Evolutionary conservation across 1,139 yeast genomes (phyloP).

Genomic region (Zygoascus meyerae): DNA sequence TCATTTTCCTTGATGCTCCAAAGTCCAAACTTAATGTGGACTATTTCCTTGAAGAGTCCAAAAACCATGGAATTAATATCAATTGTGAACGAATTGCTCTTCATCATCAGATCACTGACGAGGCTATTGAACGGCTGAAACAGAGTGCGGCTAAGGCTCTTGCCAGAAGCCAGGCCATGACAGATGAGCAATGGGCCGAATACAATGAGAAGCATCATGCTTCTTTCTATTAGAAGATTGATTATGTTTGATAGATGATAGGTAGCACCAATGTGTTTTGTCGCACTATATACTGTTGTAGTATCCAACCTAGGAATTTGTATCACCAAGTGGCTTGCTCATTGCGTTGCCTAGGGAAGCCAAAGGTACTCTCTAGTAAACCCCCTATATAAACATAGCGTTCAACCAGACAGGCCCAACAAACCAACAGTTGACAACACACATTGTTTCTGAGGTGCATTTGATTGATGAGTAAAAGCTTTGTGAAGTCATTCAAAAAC

Average conservation of each 20-base stretch:
- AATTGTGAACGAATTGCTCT: slow-evolving; percentile 73
- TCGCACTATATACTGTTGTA: too few species aligned
- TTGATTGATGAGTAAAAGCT: slow-evolving; percentile 40
- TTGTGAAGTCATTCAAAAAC: slow-evolving; percentile 81
- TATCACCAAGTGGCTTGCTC: too few species aligned
- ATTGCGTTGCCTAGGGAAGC: too few species aligned
- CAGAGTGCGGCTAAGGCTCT: slow-evolving; percentile 53
- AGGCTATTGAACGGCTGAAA: slow-evolving; percentile 62
- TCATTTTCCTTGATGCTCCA: slow-evolving; percentile 69
- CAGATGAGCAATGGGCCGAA: slow-evolving; percentile 6
- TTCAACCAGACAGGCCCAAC: too few species aligned
- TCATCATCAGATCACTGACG: slow-evolving; percentile 71
- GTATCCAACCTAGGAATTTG: too few species aligned
- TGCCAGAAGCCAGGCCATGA: slow-evolving; percentile 16
- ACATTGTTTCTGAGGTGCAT: not conserved
- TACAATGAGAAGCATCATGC: not conserved
- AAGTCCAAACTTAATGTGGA: slow-evolving; percentile 56
- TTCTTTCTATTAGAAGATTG: too few species aligned
- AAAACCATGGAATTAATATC: slow-evolving; percentile 56
- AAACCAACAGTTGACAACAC: too few species aligned
- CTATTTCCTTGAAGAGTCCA: slow-evolving; percentile 50
- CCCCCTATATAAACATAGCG: too few species aligned
- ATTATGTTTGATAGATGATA: too few species aligned
- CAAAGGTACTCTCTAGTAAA: too few species aligned
- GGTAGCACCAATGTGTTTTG: too few species aligned